Percentiles rank a stretch among this genome's conserved stretches.
These are phyloP conservation scores for Xylaria sp. DNA, from an alignment of 2,329 filamentous ascomycete species.

Conservation along the genomic window DNA sequence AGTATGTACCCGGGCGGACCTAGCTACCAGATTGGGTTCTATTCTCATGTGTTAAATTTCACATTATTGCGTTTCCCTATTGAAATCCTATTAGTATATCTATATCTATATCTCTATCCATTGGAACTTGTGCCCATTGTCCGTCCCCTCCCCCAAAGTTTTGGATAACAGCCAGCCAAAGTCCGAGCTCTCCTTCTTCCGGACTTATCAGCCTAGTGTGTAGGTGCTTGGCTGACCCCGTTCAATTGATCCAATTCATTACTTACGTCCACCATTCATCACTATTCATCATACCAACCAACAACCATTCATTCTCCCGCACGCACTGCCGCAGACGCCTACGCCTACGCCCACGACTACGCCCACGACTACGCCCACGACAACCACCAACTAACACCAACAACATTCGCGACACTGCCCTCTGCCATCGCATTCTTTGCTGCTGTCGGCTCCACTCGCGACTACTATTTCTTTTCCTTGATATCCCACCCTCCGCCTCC, in stretches of 20 bases:
- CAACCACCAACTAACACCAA: background rate
- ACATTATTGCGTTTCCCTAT: background rate
- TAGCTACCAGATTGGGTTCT: too few relatives aligned
- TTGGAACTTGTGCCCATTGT: constrained; percentile 1
- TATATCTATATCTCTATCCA: background rate
- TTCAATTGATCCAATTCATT: constrained; percentile 7
- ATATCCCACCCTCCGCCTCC: constrained; percentile 20
- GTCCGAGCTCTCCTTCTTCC: constrained; percentile 11
- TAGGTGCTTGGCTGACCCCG: constrained; percentile 16
- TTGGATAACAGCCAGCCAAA: constrained; percentile 3
- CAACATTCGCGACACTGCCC: constrained; percentile 37
- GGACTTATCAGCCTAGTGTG: constrained; percentile 14
- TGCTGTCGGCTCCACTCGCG: constrained; percentile 8
- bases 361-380: constrained; percentile 9
- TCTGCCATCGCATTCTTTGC: constrained; percentile 32
- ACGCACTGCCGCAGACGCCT: constrained; percentile 33
- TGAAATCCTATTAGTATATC: background rate
- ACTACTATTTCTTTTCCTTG: constrained; percentile 9
- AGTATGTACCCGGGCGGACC: background rate
- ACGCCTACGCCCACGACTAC: constrained; percentile 1
- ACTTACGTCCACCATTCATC: background rate
- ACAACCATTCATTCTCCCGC: constrained; percentile 25
- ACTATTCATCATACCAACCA: constrained; percentile 10
- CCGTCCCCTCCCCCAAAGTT: background rate
- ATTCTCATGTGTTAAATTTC: background rate